Evolutionary conservation across 2,329 filamentous ascomycete genomes (phyloP).

Genomic region (Myriangium duriaei): DNA sequence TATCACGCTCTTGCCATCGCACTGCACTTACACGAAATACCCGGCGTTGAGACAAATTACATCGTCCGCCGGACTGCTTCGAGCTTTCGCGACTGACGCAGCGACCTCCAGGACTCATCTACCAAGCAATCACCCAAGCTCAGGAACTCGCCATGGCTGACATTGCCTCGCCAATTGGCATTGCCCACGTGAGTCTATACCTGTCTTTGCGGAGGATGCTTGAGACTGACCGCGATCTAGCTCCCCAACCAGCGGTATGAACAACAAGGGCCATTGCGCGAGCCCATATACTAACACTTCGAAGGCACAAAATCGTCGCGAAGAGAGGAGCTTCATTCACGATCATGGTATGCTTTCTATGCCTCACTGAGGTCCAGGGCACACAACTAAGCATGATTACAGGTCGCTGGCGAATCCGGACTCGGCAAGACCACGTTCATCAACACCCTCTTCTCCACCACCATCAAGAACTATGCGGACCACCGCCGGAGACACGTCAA

Average conservation of each 20-base stretch:
- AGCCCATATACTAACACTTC: conserved; percentile 21
- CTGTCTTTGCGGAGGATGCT: conserved; percentile 7
- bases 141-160: conserved; percentile 42
- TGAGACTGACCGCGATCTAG: conserved; percentile 32
- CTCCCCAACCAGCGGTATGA: conserved; percentile 56
- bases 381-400: conserved; percentile 20
- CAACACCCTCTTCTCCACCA: conserved; percentile 99
- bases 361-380: background rate
- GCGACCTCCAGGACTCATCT: conserved; percentile 7
- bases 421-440: conserved; percentile 99
- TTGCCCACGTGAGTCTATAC: conserved; percentile 54
- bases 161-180: conserved; percentile 55
- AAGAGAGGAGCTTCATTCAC: conserved; percentile 95
- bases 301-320: conserved; percentile 58
- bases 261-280: conserved; percentile 16
- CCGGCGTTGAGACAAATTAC: too few relatives aligned
- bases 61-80: too few relatives aligned
- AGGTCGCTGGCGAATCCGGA: conserved; percentile 97
- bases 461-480: conserved; percentile 99
- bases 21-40: too few relatives aligned
- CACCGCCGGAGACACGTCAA: conserved; percentile 99
- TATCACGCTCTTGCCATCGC: too few relatives aligned
- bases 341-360: conserved; percentile 65
- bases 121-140: conserved; percentile 8
- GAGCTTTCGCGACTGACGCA: too few relatives aligned